Conservation (phyloP, 345 rosid species). For the Noccaea bulbosa region DNA sequence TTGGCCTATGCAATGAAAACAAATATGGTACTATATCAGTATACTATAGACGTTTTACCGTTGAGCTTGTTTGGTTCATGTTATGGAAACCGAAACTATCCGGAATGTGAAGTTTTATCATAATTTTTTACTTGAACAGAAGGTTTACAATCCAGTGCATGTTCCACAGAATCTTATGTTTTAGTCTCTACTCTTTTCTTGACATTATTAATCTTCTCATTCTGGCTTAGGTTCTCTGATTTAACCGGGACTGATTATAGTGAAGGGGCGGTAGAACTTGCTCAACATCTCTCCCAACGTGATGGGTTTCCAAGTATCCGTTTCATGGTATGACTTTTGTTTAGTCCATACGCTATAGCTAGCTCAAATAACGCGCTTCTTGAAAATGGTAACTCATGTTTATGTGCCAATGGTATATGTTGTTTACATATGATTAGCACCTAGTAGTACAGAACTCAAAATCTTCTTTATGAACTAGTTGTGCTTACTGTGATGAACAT, state of each 20-base stretch:
- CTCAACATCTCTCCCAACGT: conserved; percentile 78
- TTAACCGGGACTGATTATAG: conserved; percentile 91
- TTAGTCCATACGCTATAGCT: background rate
- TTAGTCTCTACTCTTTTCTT: background rate
- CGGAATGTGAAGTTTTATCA: background rate
- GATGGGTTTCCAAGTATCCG: conserved; percentile 74
- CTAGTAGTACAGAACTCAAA: background rate
- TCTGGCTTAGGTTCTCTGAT: conserved; percentile 75
- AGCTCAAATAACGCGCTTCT: background rate
- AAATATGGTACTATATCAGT: conserved; percentile 2
- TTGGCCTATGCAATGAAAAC: background rate
- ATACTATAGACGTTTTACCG: background rate
- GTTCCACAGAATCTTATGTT: background rate
- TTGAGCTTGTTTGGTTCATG: background rate
- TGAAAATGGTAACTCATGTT: conserved; percentile 1
- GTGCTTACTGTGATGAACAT: conserved; percentile 7
- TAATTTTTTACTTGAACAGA: background rate
- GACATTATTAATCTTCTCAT: conserved; percentile 1
- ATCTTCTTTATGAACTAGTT: conserved; percentile 22
- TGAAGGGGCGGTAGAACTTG: conserved; percentile 88
- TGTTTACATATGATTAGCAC: background rate
- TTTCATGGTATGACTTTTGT: conserved; percentile 63
- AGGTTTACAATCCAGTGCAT: background rate
- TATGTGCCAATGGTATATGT: background rate
- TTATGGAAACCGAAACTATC: conserved; percentile 4